phyloP scores from a whole-genome alignment of 345 rosid species.

The Pelargonium nanum region DNA sequence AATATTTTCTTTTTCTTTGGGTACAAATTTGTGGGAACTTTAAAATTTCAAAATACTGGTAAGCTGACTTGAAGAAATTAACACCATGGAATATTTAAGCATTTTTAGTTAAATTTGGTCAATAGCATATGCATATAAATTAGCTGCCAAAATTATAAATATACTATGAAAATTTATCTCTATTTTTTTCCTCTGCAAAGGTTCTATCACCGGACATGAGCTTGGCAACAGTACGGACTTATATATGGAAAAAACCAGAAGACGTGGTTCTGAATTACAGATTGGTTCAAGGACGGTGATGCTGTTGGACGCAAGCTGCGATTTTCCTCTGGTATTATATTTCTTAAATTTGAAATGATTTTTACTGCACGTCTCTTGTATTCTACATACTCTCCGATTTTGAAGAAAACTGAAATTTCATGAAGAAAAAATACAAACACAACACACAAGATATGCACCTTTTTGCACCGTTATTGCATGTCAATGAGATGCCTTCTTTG shows the following conservation, averaged over 20 bases:
- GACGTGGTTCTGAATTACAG: slow-evolving; percentile 89
- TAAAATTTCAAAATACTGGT: background rate
- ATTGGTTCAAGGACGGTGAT: slow-evolving; percentile 66
- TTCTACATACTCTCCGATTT: too few relatives aligned
- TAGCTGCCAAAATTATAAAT: background rate
- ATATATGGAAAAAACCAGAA: slow-evolving; percentile 94
- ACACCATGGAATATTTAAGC: background rate
- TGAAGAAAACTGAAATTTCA: background rate
- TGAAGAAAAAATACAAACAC: background rate
- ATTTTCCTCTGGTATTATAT: background rate
- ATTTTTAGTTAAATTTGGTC: background rate
- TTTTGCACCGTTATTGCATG: too few relatives aligned
- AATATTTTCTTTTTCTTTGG: background rate
- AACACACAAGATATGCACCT: background rate
- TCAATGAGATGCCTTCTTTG: background rate
- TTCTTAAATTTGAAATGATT: background rate
- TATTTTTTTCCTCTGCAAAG: slow-evolving; percentile 19
- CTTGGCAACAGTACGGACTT: slow-evolving; percentile 85
- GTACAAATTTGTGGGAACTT: background rate
- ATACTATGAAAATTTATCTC: too few relatives aligned
- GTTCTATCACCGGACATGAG: slow-evolving; percentile 95
- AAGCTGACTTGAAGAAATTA: too few relatives aligned
- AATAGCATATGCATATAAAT: background rate
- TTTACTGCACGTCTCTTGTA: too few relatives aligned
- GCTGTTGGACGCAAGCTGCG: background rate